Evolutionary conservation across 371 early-diverging fungal species (phyloP), one percentile per base, ranked within the genome.

Genomic region (Homolaphlyctis polyrhiza): DNA sequence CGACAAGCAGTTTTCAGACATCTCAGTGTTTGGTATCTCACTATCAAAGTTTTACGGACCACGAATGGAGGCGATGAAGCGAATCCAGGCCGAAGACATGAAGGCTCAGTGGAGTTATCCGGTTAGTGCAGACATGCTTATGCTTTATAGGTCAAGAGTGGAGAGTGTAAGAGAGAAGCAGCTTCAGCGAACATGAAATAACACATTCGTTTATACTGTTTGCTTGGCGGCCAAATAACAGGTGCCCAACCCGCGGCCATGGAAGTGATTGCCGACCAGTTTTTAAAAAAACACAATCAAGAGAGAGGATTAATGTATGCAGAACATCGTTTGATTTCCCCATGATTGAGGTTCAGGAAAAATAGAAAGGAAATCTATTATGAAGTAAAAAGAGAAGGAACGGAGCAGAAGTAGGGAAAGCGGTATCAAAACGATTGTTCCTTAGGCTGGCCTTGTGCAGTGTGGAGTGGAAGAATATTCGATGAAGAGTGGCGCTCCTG

Each of bases 41-140:
- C 49, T 75, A 58, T 62, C 60, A 28, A 59, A 63, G 35, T 79
- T 79, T 54, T 76, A 74, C 60, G 73, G 59, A 5, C 79, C 79
- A 3, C 23, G 65, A 34, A 55, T 58, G 21, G 71, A 65, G 18
- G 79, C 79, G 0, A 32, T 72, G 11, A 36, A 57, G 49, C 57
- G 33, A 1, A 32, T 73, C 28, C 51, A 64, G 13, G 57, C 60
- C 5, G 50, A 33, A 4, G 55, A 48, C 3, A 36, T 6, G 11
- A 47, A 30, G 1, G 36, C 11, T 0, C 35, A 62, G 25, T 69
- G 69, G 73, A 57, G 61, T 16, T 77, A 74, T 67, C 77, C 74
- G 36, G 74, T 73, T 63, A 65, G 73, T 67, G 11, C 8, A n/a
- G n/a, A n/a, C n/a, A n/a, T n/a, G n/a, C n/a, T n/a, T n/a, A n/a